Evolutionary conservation across 495 filamentous ascomycete species (phyloP), one percentile per base, ranked within the genome.

Genomic region (Aspergillus incahuasiensis): DNA sequence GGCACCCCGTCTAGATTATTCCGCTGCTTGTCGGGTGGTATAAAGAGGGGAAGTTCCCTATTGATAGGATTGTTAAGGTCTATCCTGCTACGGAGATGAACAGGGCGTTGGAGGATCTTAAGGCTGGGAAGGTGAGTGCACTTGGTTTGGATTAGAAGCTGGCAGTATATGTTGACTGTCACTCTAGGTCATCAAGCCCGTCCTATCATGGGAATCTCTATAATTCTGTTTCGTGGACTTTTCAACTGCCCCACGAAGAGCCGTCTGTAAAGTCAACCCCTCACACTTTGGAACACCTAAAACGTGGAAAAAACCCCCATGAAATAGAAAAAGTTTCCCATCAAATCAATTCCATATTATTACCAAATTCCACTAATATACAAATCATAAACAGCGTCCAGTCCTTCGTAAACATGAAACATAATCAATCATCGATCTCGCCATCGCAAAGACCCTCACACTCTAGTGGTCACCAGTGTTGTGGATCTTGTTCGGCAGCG

Each of bases 1-100:
- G n/a, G n/a, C n/a, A n/a, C 1, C 6, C 21, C 7, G 8, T 32
- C 5, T 32, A 68, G 66, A 48, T 66, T 47, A 44, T 68, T 28
- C 74, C 73, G 0, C 63, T 59, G 24, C 56, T 77, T 20, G 68
- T 78, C 30, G 62, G 70, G 45, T 59, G 65, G 46, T 76, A 76
- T 42, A 62, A 63, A 21, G 63, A 72, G 45, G 76, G 75, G 7
- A 63, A 64, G 40, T 79, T 79, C 38, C 74, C 75, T 0, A 57
- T 77, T 22, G 69, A 78, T 12, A 54, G 55, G 28, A 60, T 79
- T 16, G 64, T 63, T 52, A 66, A 60, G 35, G 50, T 69, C 0
- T 76, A 77, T 58, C 56, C 64, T 1, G 55, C 66, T 3, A 53
- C 56, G 3, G 40, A 63, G 2, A 32, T 73, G 18, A 51, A 71